These are phyloP conservation scores for Antrodiella citrinella DNA, from an alignment of 768 basidiomycete species.

Conservation along the genomic window DNA sequence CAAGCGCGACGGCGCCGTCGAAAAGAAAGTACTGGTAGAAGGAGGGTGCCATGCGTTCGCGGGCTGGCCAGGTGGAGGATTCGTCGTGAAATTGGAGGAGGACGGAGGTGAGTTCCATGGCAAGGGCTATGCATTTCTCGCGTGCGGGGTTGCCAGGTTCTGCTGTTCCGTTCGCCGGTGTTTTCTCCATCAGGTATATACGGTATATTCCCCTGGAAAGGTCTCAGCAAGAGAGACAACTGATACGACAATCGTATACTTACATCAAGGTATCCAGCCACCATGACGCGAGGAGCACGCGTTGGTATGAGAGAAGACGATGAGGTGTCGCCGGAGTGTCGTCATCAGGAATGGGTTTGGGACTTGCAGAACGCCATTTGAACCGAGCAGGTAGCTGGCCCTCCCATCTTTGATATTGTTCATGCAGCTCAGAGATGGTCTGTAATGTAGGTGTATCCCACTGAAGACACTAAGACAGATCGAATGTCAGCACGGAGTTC, in stretches of 20 bases:
- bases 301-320: conserved; percentile 30
- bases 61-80: conserved; percentile 14
- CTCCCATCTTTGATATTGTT: conserved; percentile 37
- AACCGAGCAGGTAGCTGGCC: conserved; percentile 32
- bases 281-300: conserved; percentile 38
- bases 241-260: background rate
- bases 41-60: conserved; percentile 9
- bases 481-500: too few relatives aligned
- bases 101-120: conserved; percentile 35
- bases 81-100: conserved; percentile 33
- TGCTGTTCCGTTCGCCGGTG: conserved; percentile 10
- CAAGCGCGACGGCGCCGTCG: conserved; percentile 39
- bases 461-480: conserved; percentile 12
- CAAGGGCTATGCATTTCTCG: conserved; percentile 30
- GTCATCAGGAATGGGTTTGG: background rate
- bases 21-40: conserved; percentile 26
- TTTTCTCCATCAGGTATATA: conserved; percentile 29
- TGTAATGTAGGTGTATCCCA: conserved; percentile 17
- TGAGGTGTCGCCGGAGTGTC: conserved; percentile 18
- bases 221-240: background rate
- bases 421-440: conserved; percentile 34
- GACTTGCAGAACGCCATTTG: conserved; percentile 20
- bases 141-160: conserved; percentile 25
- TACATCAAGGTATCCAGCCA: conserved; percentile 38
- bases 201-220: conserved; percentile 25